Evolutionary conservation across 345 rosid species (phyloP), one percentile per base, ranked within the genome.

Genomic region (Lepidium aucheri): DNA sequence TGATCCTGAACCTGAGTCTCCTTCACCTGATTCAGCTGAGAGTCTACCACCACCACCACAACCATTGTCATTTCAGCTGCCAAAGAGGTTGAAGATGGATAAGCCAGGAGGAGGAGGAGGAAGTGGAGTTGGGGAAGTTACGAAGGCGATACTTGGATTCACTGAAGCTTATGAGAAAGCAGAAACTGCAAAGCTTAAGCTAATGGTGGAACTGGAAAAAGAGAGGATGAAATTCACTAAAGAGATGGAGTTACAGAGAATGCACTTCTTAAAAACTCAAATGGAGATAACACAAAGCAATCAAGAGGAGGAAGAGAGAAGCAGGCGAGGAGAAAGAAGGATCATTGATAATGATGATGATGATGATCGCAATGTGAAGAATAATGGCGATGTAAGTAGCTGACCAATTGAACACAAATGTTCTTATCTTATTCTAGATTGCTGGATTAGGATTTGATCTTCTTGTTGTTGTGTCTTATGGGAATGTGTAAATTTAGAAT

Each of bases 231-330:
- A 82, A 71, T 94, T 94, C 14, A 84, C 81, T 0, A 88, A 94
- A 73, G 99, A 94, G 75, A 61, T 88, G 77, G 99, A 94, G 60
- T 41, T 88, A 86, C 89, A 90, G 84, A 86, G 92, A 59, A 94
- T 90, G 95, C 95, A 88, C 77, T 88, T 88, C 60, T 82, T 90
- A 90, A 85, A 79, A 74, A 86, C 92, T 47, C 99, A 94, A 53
- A 36, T 82, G 85, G 96, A 87, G 83, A 79, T 90, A 42, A 77
- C 89, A 0, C 84, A 84, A 73, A 72, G 76, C 74, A 81, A 81
- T 79, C 63, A 67, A 20, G 22, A 66, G 1, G 72, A 73, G 5
- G 72, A 38, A 28, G 34, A 59, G 43, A 59, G 72, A 50, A 58
- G 30, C 61, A 59, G 36, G 56, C 15, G 26, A 47, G 17, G 49